Percentiles rank a stretch among this genome's conserved stretches.
phyloP scores from a whole-genome alignment of 1,139 yeast genomes.

The Kodamaea ohmeri region DNA sequence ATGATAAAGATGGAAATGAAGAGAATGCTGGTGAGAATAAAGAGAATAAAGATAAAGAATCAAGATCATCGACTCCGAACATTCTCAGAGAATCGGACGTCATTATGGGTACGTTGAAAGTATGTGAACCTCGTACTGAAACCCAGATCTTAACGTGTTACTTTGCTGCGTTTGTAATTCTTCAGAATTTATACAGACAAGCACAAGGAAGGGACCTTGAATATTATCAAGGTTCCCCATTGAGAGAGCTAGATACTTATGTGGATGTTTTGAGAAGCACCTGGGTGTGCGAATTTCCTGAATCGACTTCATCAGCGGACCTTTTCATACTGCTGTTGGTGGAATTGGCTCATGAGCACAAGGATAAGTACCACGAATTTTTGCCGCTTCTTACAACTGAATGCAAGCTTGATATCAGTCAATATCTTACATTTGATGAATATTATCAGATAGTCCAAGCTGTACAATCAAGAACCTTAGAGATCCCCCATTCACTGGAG shows the following conservation, averaged over 20 bases:
- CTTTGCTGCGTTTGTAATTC: constrained; percentile 23
- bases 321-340: constrained; percentile 18
- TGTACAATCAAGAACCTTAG: constrained; percentile 56
- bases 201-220: constrained; percentile 4
- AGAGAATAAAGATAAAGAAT: not conserved
- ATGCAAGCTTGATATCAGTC: constrained; percentile 11
- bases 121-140: constrained; percentile 26
- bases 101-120: constrained; percentile 22
- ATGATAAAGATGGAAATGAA: not conserved
- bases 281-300: constrained; percentile 13
- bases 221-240: constrained; percentile 14
- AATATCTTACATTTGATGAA: constrained; percentile 23
- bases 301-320: constrained; percentile 17
- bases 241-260: constrained; percentile 21
- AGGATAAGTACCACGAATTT: constrained; percentile 23
- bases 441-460: constrained; percentile 47
- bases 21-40: not conserved
- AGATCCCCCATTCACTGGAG: constrained; percentile 49
- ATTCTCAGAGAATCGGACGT: constrained; percentile 16
- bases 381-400: constrained; percentile 6
- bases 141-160: constrained; percentile 32
- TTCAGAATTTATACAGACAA: constrained; percentile 11
- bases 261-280: constrained; percentile 28
- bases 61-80: not conserved
- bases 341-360: constrained; percentile 19